phyloP scores from a whole-genome alignment of 306 rosid species.

The Luffa acutangula region DNA sequence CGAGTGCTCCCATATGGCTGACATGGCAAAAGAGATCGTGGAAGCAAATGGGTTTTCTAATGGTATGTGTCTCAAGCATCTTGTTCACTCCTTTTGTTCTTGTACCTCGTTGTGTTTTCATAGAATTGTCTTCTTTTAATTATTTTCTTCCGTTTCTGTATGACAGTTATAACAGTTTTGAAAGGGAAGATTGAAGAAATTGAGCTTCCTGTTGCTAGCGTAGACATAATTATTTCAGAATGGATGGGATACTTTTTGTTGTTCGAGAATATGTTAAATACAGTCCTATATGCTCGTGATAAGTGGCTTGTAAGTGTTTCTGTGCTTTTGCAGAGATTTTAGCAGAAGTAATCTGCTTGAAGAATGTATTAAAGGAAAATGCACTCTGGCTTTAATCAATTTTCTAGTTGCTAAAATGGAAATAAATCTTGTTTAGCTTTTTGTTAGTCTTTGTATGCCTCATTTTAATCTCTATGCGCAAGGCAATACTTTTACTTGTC shows the following conservation, averaged over 20 bases:
- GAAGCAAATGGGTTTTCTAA: constrained; percentile 71
- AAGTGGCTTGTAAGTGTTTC: constrained; percentile 85
- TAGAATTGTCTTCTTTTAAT: constrained; percentile 6
- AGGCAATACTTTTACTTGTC: not conserved
- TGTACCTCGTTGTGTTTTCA: not conserved
- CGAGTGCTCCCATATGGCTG: constrained; percentile 98
- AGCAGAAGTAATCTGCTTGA: not conserved
- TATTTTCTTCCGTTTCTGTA: constrained; percentile 6
- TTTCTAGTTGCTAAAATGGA: not conserved
- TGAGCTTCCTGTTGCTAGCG: constrained; percentile 85
- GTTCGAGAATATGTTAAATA: constrained; percentile 94
- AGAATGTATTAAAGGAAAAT: not conserved
- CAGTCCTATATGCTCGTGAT: constrained; percentile 93
- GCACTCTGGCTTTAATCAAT: not conserved
- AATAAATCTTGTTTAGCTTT: not conserved
- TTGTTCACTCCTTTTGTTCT: not conserved
- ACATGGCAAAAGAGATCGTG: constrained; percentile 89
- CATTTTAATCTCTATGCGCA: not conserved
- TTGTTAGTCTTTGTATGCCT: not conserved
- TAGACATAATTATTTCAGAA: constrained; percentile 91
- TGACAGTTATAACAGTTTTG: constrained; percentile 79
- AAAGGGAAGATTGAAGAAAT: constrained; percentile 95
- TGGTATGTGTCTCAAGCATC: constrained; percentile 30
- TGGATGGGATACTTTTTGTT: constrained; percentile 99
- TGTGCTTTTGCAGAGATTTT: not conserved